Base-by-base conservation (phyloP, 2,329 filamentous ascomycete genomes). In the Dothidotthia symphoricarpi region DNA sequence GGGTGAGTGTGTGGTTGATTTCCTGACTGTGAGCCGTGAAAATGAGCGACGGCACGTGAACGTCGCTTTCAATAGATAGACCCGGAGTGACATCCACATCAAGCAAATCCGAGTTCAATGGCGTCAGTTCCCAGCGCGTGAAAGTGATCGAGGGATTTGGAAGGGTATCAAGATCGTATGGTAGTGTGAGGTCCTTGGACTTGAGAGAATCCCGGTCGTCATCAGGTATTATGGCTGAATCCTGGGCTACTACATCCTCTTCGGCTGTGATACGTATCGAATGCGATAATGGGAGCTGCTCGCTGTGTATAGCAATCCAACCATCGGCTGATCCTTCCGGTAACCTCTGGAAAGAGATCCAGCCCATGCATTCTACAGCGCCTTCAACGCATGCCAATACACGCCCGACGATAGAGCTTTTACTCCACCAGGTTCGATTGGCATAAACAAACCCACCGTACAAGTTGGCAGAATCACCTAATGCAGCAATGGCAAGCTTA, bases 371-470 rank as follows among this genome's bases (percentile, higher is more conserved):
- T 34, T 76, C 74, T 24, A 63, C 61, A 5, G 70, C 68, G 11
- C 66, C 70, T 6, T 67, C 57, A 17, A 69, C 36, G 28, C 71
- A 68, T 24, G 72, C 72, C 17, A 81, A 42, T 1, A 81, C 74
- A 17, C 76, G 69, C 0, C 74, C 75, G n/a, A 78, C 68, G 22
- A 80, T 66, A 26, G 72, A 77, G 28, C 65, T 66, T 53, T 78
- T 79, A 53, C 76, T 79, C 77, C 77, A 81, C 69, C 74, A 81
- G 31, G 70, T 75, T 24, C 66, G 66, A 3, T 63, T 67, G 6
- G 62, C 50, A 41, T 76, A 77, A 15, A 75, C 55, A 43, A 81
- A 78, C 2, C 77, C 78, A 14, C 76, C 75, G 36, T 77, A 73
- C 0, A 80, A 61, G 46, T 76, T 75, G 0, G 71, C 74, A 6